Evolutionary conservation across 2,329 filamentous ascomycete species (phyloP), one percentile per base, ranked within the genome.

Genomic region (Paracoccidioides lutzii): DNA sequence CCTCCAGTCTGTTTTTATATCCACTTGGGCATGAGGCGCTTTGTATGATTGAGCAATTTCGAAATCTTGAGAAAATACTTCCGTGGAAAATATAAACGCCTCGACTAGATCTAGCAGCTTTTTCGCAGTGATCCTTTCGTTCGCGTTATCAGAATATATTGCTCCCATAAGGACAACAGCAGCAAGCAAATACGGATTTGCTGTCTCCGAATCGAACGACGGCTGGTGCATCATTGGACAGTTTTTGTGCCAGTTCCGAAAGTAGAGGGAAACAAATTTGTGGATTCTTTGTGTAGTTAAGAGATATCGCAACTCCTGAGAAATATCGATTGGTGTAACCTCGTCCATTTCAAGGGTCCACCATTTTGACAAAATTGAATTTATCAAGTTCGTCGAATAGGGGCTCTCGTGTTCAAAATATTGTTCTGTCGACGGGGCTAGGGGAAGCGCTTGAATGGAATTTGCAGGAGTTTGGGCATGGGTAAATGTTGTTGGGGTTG

Each of bases 201-300:
- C 66, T 1, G 64, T 64, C 12, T 73, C 67, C 2, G 69, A 64
- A 55, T 73, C 65, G 53, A 76, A 76, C 0, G 72, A 69, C 4
- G 71, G 67, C 7, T 62, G 58, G 59, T 76, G 73, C 4, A 77
- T 61, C 33, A 77, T 71, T 0, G 73, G 63, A 55, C 70, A 73
- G 55, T 73, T 74, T 2, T 68, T 68, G 38, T 77, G 73, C 69
- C 74, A 76, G 56, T 69, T 71, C 41, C 69, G 68, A 55, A 76
- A 76, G 54, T 75, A 77, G 3, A 74, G 62, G 1, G 63, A 61
- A 3, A 73, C 61, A 54, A 72, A 75, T 56, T 70, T 74, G 12
- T 67, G 66, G 37, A 75, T 73, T 32, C 68, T 69, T 0, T 66
- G 65, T 0, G 71, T 71, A 0, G 69, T 73, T 37, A 75, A 64